A percentile compares a stretch with the other conserved stretches of the same genome.
phyloP scores from a whole-genome alignment of 164 flowering plant genomes.

The Aristolochia fimbriata region DNA sequence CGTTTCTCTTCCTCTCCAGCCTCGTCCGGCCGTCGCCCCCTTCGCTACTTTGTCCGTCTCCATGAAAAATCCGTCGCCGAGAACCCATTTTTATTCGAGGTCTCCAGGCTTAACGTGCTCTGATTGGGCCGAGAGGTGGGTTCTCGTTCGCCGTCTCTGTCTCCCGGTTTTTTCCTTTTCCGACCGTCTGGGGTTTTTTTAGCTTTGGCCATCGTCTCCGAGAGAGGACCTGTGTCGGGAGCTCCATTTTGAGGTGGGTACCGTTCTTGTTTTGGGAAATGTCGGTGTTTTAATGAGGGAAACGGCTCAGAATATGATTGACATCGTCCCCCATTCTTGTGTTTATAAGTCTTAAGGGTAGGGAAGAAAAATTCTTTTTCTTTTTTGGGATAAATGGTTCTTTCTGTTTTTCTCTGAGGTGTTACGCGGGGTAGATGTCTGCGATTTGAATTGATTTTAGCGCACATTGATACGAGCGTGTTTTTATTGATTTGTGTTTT shows the following conservation, averaged over 20 bases:
- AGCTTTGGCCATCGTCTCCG: not conserved
- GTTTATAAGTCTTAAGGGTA: too few relatives aligned
- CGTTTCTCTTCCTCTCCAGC: not conserved
- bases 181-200: not conserved
- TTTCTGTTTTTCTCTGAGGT: too few relatives aligned
- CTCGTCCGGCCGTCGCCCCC: too few relatives aligned
- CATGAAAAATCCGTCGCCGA: not conserved
- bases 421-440: too few relatives aligned
- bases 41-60: not conserved
- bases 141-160: not conserved
- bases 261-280: too few relatives aligned
- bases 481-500: too few relatives aligned
- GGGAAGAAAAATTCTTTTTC: too few relatives aligned
- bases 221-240: not conserved
- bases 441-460: too few relatives aligned
- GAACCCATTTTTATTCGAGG: not conserved
- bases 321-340: too few relatives aligned
- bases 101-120: not conserved
- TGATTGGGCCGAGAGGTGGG: not conserved
- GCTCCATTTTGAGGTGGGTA: not conserved
- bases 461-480: too few relatives aligned
- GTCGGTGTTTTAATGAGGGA: not conserved
- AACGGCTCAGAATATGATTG: not conserved
- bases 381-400: too few relatives aligned
- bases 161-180: too few relatives aligned